A percentile compares a stretch with the other conserved stretches of the same genome.
These are phyloP conservation scores for Arthroderma sp. DNA, from an alignment of 2,329 filamentous ascomycete genomes.

Conservation along the genomic window DNA sequence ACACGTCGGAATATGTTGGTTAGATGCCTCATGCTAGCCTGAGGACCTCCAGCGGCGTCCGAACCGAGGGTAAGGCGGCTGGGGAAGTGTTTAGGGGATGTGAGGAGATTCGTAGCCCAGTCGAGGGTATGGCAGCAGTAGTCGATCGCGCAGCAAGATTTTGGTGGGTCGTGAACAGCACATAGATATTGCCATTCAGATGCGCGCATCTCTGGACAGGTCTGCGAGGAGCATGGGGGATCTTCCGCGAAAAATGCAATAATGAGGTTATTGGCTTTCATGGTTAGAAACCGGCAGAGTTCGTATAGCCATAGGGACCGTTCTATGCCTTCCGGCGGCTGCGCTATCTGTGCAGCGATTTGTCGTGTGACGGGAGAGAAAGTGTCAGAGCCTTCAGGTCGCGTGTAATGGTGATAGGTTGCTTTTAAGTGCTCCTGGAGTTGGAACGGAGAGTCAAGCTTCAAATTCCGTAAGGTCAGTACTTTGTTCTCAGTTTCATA, in stretches of 20 bases:
- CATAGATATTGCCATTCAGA: constrained; percentile 99
- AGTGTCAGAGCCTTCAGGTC: constrained; percentile 43
- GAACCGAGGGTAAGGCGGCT: constrained; percentile 56
- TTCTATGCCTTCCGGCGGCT: constrained; percentile 69
- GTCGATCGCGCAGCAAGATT: constrained; percentile 94
- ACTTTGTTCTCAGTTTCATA: constrained; percentile 6
- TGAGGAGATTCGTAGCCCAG: constrained; percentile 90
- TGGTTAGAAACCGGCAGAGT: constrained; percentile 87
- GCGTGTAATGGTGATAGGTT: constrained; percentile 70
- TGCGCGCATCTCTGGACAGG: constrained; percentile 96
- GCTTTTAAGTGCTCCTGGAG: constrained; percentile 94
- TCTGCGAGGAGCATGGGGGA: constrained; percentile 74
- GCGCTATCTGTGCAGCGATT: constrained; percentile 62
- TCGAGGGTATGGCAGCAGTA: constrained; percentile 98
- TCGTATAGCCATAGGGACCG: constrained; percentile 93
- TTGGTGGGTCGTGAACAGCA: constrained; percentile 91
- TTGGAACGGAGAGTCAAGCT: constrained; percentile 96
- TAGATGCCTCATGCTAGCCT: constrained; percentile 49
- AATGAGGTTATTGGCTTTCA: constrained; percentile 85
- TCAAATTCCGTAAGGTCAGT: constrained; percentile 14
- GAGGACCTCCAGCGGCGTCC: constrained; percentile 28
- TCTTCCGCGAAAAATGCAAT: constrained; percentile 84
- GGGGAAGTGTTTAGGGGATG: constrained; percentile 88
- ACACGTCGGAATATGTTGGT: constrained; percentile 90
- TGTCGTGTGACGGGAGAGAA: constrained; percentile 61